These are phyloP conservation scores for Echinochloa phyllopogon DNA, from an alignment of 176 grass and related monocot genomes.

Conservation along the genomic window DNA sequence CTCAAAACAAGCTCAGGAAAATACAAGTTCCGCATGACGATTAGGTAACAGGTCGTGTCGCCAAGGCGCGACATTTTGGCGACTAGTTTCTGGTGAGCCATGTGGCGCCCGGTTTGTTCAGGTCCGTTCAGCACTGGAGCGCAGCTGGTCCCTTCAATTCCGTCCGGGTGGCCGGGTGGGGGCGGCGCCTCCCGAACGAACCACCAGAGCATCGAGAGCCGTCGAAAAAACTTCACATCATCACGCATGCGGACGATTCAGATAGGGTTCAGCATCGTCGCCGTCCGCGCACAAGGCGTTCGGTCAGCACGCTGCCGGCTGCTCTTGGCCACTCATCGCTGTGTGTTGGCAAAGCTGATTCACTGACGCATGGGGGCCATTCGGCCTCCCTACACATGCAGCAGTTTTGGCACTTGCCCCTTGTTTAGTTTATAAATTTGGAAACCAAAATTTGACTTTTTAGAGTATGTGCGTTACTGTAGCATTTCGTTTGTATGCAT, in stretches of 20 bases:
- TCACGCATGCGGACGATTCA: constrained; percentile 5
- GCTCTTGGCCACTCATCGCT: background rate
- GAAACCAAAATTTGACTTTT: too few relatives aligned
- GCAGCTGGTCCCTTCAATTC: constrained; percentile 11
- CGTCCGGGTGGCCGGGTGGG: background rate
- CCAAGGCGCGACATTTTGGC: background rate
- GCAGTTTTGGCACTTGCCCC: too few relatives aligned
- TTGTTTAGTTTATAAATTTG: too few relatives aligned
- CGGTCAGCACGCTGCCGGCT: background rate
- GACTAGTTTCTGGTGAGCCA: constrained; percentile 18
- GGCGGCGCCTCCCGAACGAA: constrained; percentile 14
- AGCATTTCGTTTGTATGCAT: too few relatives aligned
- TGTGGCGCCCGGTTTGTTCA: constrained; percentile 25
- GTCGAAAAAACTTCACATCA: constrained; percentile 7
- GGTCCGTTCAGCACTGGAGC: background rate
- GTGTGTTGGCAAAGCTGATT: background rate
- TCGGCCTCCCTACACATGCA: too few relatives aligned
- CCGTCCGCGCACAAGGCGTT: background rate
- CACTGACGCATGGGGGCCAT: background rate
- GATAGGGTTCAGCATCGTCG: background rate
- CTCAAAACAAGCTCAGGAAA: background rate
- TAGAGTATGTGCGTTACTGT: too few relatives aligned
- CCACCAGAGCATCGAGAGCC: background rate
- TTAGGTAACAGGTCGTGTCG: constrained; percentile 34
- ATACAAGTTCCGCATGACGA: background rate